Percentiles rank a stretch among this genome's conserved stretches.
phyloP scores from a whole-genome alignment of 176 grass and related monocot genomes.

The Tuctoria greenei region DNA sequence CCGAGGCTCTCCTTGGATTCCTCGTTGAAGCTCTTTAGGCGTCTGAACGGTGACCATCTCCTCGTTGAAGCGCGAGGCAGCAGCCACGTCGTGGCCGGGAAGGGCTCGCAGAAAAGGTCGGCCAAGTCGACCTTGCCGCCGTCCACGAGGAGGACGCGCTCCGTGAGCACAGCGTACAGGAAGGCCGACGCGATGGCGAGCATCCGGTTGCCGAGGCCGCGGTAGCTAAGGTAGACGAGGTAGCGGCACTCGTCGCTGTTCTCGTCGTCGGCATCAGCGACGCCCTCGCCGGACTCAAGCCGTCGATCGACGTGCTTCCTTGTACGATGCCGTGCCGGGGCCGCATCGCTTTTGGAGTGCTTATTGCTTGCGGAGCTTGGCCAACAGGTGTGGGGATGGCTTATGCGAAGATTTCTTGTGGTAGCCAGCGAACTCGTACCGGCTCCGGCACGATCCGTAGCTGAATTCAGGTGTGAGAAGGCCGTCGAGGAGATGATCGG shows the following conservation, averaged over 20 bases:
- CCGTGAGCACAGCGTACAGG: constrained; percentile 60
- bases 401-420: constrained; percentile 31
- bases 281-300: constrained; percentile 33
- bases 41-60: constrained; percentile 20
- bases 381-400: constrained; percentile 52
- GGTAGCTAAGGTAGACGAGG: constrained; percentile 55
- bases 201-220: constrained; percentile 74
- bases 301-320: constrained; percentile 33
- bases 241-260: too few relatives aligned
- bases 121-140: constrained; percentile 27
- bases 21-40: constrained; percentile 11
- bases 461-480: constrained; percentile 45
- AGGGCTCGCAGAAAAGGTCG: constrained; percentile 71
- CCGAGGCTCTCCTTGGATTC: constrained; percentile 48
- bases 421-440: constrained; percentile 47
- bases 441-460: constrained; percentile 51
- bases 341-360: constrained; percentile 69
- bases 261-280: too few relatives aligned
- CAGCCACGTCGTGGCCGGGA: constrained; percentile 67
- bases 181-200: constrained; percentile 55
- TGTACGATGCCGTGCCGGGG: constrained; percentile 51
- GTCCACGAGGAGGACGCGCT: constrained; percentile 56
- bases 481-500: constrained; percentile 55
- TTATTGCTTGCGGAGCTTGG: constrained; percentile 57
- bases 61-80: constrained; percentile 21